Evolutionary conservation across 345 rosid species (phyloP).

Genomic region (Eucalyptus urophylla): DNA sequence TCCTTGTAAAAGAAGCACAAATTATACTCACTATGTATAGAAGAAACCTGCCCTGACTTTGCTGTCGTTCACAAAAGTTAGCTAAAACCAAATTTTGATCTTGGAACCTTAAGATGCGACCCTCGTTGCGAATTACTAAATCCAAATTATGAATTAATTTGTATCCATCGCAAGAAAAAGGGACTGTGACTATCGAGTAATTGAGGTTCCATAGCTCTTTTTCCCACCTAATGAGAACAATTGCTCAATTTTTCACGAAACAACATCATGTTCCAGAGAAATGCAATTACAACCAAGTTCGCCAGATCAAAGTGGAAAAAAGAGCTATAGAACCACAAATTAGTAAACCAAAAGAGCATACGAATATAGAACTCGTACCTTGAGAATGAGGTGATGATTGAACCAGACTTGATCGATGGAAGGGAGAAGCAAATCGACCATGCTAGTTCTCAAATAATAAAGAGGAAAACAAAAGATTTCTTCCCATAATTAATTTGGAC

Average conservation of each 20-base stretch:
- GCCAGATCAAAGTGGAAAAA: not conserved
- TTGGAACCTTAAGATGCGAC: too few species aligned
- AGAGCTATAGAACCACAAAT: not conserved
- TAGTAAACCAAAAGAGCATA: not conserved
- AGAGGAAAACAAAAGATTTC: too few species aligned
- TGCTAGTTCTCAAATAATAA: not conserved
- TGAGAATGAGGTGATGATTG: too few species aligned
- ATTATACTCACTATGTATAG: too few species aligned
- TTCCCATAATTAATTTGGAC: not conserved
- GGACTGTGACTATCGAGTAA: not conserved
- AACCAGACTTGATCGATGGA: too few species aligned
- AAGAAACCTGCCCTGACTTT: not conserved
- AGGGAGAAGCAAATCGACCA: not conserved
- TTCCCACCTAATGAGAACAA: not conserved
- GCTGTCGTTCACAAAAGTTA: not conserved
- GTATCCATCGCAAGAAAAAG: not conserved
- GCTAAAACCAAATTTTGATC: not conserved
- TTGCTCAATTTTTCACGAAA: not conserved
- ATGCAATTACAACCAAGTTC: not conserved
- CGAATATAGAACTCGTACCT: not conserved
- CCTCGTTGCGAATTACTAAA: not conserved
- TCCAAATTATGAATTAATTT: not conserved
- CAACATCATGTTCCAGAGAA: not conserved
- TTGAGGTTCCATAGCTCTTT: not conserved
- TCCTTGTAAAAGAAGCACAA: accelerated